Evolutionary conservation across 2,329 filamentous ascomycete species (phyloP), one percentile per base, ranked within the genome.

Genomic region (Leptosphaerulina australis): DNA sequence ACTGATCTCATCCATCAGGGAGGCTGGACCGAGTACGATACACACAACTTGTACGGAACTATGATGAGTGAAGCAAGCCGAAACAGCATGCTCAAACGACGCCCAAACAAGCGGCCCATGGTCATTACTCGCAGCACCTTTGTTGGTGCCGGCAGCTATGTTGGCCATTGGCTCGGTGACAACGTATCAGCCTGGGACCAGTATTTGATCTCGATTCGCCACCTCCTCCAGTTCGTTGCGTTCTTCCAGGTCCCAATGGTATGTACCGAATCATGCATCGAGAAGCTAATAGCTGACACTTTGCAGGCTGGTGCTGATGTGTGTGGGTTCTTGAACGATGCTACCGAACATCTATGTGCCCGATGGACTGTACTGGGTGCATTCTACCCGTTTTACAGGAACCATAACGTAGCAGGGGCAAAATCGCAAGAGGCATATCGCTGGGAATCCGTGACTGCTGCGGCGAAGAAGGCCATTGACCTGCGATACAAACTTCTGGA

Each of bases 111-210:
- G 10, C 81, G 88, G 0, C 87, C 88, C 1, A 66, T 92, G 58
- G 77, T 92, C 45, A 90, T 93, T 60, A 90, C 88, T 0, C 83
- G 88, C n/a, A 87, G 84, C 34, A 91, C 88, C 0, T 92, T 88
- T 65, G 83, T 87, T 11, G 88, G 89, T 6, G 86, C 87, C 1
- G 88, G 88, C 2, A 66, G 72, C 17, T 73, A 81, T 28, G 80
- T 83, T 25, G 82, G 81, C 9, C 81, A 84, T 57, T 85, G 82
- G 82, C 73, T 83, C 3, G 83, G 83, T 4, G 83, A 85, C 62
- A 80, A 79, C 37, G 46, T 72, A 2, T 74, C 74, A 3, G 62
- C 69, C 4, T 79, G 77, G 76, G 61, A 68, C 18, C 62, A 75
- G 44, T 79, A 79, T 52, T 60, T 73, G 18, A 66, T 67, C 4